A percentile compares a stretch with the other conserved stretches of the same genome.
These are phyloP conservation scores for Populus trichocarpa DNA, from an alignment of 441 rosid genomes.

Conservation along the genomic window DNA sequence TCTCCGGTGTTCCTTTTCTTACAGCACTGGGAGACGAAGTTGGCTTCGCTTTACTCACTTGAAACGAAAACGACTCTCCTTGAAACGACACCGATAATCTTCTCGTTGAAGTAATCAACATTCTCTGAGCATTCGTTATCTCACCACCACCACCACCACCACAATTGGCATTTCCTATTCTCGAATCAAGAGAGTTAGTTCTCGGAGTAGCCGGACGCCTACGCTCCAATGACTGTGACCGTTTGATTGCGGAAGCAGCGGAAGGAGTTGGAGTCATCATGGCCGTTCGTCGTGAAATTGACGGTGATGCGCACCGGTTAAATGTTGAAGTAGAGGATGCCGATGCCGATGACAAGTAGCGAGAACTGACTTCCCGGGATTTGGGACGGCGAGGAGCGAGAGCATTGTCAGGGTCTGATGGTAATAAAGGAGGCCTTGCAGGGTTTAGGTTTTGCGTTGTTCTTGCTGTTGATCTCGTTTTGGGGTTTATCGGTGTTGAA, in stretches of 20 bases:
- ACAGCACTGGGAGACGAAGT: conserved; percentile 42
- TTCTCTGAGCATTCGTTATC: conserved; percentile 51
- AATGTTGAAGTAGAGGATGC: conserved; percentile 34
- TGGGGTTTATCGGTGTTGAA: conserved; percentile 45
- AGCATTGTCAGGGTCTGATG: conserved; percentile 66
- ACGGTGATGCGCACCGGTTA: conserved; percentile 62
- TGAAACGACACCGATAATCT: conserved; percentile 82
- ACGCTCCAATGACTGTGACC: conserved; percentile 74
- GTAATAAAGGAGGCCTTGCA: conserved; percentile 46
- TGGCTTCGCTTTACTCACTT: conserved; percentile 66
- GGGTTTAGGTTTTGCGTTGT: conserved; percentile 20
- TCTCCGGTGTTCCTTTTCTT: conserved; percentile 74
- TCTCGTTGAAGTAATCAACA: conserved; percentile 70
- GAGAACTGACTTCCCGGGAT: conserved; percentile 64
- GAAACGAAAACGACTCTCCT: conserved; percentile 68
- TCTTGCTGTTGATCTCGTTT: conserved; percentile 20
- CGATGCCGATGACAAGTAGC: conserved; percentile 35
- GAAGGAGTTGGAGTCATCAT: conserved; percentile 29
- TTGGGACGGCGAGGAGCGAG: conserved; percentile 52
- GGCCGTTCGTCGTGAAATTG: conserved; percentile 40
- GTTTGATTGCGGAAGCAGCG: conserved; percentile 39
- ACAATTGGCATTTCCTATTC: conserved; percentile 24
- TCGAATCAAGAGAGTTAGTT: conserved; percentile 36
- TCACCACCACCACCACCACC: conserved; percentile 18
- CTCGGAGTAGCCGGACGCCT: conserved; percentile 48